Evolutionary conservation across 768 basidiomycete species (phyloP), one percentile per base, ranked within the genome.

Genomic region (Agaricus sinodeliciosus): DNA sequence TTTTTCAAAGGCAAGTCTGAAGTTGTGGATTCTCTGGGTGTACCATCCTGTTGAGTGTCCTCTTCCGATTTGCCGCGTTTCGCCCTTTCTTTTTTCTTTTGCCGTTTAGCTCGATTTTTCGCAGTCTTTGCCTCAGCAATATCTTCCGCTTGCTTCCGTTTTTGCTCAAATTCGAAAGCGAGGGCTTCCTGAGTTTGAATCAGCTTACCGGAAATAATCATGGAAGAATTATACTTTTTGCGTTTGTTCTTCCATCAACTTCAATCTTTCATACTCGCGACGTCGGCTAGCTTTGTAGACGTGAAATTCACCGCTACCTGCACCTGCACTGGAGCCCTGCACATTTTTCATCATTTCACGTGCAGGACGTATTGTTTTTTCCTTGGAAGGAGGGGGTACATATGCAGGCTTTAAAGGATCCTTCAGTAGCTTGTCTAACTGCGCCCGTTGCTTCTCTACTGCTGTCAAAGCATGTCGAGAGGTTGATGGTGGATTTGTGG

Each of bases 311-410:
- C 95, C 95, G 52, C 90, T 92, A 47, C 96, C 96, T 15, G 96
- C 96, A 42, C 95, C 96, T 6, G 96, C 94, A 67, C 90, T 92
- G 13, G 91, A 94, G 0, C 96, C 96, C 68, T 97, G 94, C 6
- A 99, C 95, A 61, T 98, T 98, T 78, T 96, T 97, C 90, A 99
- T 97, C 90, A 93, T 93, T 66, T 93, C 96, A 45, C 90, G 77
- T 8, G 94, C 76, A 1, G 94, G 75, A 16, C 93, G 75, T 27
- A 97, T 74, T 0, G 75, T 76, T 72, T 90, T 94, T 57, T 90
- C 87, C 66, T 90, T 88, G 4, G 87, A 86, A 1, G 88, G 75
- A n/a, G 78, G 62, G 1, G 94, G 92, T 9, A 98, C 71, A 63
- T 80, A 80, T 0, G 85, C 90, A 1, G 85, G 82, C 65, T 93